Evolutionary conservation across 805 yeast genomes (phyloP).

Genomic region (Candida boleticola): DNA sequence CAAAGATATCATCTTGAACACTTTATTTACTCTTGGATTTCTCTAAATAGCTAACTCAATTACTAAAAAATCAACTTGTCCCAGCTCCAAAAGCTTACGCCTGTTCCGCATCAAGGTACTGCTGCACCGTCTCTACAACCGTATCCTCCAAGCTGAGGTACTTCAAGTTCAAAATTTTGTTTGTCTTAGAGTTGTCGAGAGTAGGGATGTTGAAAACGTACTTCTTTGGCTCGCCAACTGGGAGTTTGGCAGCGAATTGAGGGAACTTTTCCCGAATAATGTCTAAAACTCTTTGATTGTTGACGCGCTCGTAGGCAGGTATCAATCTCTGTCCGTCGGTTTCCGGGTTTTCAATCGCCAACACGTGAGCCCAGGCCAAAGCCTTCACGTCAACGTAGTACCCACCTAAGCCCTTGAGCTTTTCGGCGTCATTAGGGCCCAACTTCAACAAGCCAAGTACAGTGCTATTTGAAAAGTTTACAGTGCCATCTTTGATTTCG

Average conservation of each 20-base stretch:
- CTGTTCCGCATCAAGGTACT: constrained; percentile 16
- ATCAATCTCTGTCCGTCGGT: constrained; percentile 25
- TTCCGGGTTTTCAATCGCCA: constrained; percentile 15
- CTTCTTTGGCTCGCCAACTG: constrained; percentile 6
- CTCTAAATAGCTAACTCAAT: too few species aligned
- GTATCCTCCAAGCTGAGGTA: constrained; percentile 12
- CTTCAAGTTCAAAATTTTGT: constrained; percentile 1
- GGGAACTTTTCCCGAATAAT: constrained; percentile 18
- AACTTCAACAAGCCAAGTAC: constrained; percentile 10
- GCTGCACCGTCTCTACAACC: constrained; percentile 17
- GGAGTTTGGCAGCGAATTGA: constrained; percentile 5
- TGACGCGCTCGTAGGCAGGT: constrained; percentile 17
- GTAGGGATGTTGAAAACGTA: constrained; percentile 1
- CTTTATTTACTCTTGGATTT: too few species aligned
- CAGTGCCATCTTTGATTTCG: constrained; percentile 19
- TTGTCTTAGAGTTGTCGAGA: constrained; percentile 1
- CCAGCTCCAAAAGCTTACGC: too few species aligned
- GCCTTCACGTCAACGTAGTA: constrained; percentile 20
- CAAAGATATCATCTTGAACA: too few species aligned
- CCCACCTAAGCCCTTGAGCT: not conserved
- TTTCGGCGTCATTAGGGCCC: constrained; percentile 5
- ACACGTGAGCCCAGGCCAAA: constrained; percentile 20
- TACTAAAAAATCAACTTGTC: too few species aligned
- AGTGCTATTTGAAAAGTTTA: constrained; percentile 3
- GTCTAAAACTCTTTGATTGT: constrained; percentile 22